Conservation (phyloP, 495 filamentous ascomycete species). For the Hypoxylon perforatum region DNA sequence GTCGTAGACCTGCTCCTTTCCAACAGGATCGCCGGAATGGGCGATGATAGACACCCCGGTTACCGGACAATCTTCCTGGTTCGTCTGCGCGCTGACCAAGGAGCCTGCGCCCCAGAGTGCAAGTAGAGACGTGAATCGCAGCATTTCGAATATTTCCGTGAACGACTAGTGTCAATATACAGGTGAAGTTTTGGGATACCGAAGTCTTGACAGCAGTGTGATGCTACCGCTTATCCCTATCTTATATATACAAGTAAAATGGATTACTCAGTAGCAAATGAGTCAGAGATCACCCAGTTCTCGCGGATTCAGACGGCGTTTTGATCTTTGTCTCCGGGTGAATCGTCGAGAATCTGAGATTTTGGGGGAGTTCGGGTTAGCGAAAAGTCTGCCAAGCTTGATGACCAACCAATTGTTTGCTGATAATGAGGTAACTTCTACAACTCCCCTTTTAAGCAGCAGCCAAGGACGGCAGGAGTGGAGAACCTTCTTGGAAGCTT, state of each 20-base stretch:
- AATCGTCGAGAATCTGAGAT: slow-evolving; percentile 1
- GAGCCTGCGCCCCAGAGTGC: slow-evolving; percentile 36
- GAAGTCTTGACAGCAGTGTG: not conserved
- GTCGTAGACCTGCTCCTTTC: slow-evolving; percentile 45
- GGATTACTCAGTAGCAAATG: not conserved
- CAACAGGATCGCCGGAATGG: slow-evolving; percentile 47
- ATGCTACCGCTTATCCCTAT: not conserved
- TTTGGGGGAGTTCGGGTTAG: slow-evolving; percentile 13
- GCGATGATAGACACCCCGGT: slow-evolving; percentile 43
- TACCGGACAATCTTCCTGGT: slow-evolving; percentile 34
- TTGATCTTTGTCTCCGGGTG: not conserved
- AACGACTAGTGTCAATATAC: not conserved
- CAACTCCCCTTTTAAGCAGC: slow-evolving; percentile 28
- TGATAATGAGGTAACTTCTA: slow-evolving; percentile 16
- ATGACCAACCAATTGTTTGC: not conserved
- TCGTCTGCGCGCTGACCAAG: slow-evolving; percentile 9
- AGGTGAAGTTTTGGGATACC: not conserved
- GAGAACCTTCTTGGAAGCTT: slow-evolving; percentile 25
- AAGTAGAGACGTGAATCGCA: slow-evolving; percentile 27
- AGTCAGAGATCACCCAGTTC: not conserved
- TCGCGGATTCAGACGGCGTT: not conserved
- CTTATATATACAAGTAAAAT: not conserved
- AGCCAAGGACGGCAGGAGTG: slow-evolving; percentile 30
- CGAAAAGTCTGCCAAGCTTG: slow-evolving; percentile 20
- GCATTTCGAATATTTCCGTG: slow-evolving; percentile 22